Conservation (phyloP, 1,284 basidiomycete species). For the Stygiomarasmius scandens region DNA sequence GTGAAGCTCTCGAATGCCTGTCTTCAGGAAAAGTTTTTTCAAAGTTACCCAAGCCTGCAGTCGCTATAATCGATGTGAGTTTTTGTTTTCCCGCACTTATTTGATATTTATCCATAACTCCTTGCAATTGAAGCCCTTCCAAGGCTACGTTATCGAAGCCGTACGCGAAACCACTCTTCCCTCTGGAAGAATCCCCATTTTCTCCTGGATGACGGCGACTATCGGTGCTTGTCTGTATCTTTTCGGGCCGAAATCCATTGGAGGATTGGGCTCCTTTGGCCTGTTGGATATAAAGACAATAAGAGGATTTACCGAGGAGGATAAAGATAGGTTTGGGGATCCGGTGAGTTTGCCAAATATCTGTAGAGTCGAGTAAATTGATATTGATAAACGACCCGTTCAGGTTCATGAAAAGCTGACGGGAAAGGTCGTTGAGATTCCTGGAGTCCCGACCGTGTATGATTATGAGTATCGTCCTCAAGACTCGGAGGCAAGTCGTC, state of each 20-base stretch:
- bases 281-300: neutral
- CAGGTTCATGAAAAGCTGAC: no score
- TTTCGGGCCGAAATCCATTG: neutral
- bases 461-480: constrained; percentile 2
- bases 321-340: neutral
- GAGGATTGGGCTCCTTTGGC: neutral
- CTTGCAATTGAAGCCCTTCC: neutral
- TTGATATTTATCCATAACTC: neutral
- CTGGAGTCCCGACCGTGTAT: constrained; percentile 5
- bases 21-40: neutral
- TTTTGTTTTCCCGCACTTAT: neutral
- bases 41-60: neutral
- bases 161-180: neutral
- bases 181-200: neutral
- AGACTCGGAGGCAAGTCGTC: no score
- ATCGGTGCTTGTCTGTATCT: neutral
- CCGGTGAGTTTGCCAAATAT: neutral
- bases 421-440: neutral
- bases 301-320: neutral
- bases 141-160: neutral
- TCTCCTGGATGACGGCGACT: neutral
- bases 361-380: no score
- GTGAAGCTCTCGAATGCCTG: neutral
- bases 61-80: constrained; percentile 11
- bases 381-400: no score